phyloP scores from a whole-genome alignment of 1,284 basidiomycete species.

The Spongiforma sp. region DNA sequence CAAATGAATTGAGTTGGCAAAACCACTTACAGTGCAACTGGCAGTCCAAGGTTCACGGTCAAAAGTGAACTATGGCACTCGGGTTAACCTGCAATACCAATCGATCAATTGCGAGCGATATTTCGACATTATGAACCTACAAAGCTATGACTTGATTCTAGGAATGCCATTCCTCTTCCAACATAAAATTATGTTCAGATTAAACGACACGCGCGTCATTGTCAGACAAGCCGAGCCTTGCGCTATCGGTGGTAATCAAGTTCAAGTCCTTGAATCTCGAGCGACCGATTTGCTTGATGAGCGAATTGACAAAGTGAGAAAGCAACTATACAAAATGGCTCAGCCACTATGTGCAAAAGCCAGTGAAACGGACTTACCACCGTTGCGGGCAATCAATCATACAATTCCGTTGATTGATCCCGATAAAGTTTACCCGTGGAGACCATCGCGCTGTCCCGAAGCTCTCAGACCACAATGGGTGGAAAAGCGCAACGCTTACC shows the following conservation, averaged over 20 bases:
- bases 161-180: slow-evolving; percentile 40
- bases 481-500: slow-evolving; percentile 34
- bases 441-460: slow-evolving; percentile 35
- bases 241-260: slow-evolving; percentile 26
- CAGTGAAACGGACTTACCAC: slow-evolving; percentile 34
- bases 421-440: slow-evolving; percentile 34
- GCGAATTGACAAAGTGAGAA: not conserved
- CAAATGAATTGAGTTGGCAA: slow-evolving; percentile 14
- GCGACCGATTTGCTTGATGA: slow-evolving; percentile 20
- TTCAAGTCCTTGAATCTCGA: slow-evolving; percentile 21
- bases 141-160: slow-evolving; percentile 40
- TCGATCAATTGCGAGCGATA: slow-evolving; percentile 20
- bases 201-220: slow-evolving; percentile 19
- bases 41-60: slow-evolving; percentile 33
- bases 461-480: slow-evolving; percentile 34
- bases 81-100: slow-evolving; percentile 37
- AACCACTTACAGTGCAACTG: too few species aligned
- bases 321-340: slow-evolving; percentile 26
- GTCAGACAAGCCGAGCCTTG: slow-evolving; percentile 20
- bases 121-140: slow-evolving; percentile 37
- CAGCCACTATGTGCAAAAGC: slow-evolving; percentile 31
- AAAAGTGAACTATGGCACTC: slow-evolving; percentile 33
- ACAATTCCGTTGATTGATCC: slow-evolving; percentile 40
- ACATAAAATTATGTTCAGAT: slow-evolving; percentile 25
- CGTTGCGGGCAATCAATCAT: slow-evolving; percentile 40